Percentiles rank a stretch among this genome's conserved stretches.
These are phyloP conservation scores for Zea luxurians DNA, from an alignment of 176 grass and related monocot species.

Conservation along the genomic window DNA sequence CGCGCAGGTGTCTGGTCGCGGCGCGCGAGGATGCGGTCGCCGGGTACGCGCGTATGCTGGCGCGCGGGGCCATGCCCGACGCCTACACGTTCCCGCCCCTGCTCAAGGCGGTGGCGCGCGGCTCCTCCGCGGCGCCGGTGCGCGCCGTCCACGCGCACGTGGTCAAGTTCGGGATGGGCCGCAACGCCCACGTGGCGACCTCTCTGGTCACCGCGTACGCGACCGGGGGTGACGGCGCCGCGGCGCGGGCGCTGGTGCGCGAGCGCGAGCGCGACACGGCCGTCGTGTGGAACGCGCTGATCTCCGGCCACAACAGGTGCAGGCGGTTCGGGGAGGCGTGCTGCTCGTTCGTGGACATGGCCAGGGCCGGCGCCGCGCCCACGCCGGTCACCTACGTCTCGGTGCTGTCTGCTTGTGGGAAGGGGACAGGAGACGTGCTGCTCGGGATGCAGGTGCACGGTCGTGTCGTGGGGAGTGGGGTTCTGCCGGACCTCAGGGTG, in stretches of 20 bases:
- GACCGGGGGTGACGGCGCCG: conserved; percentile 40
- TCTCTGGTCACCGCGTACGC: conserved; percentile 62
- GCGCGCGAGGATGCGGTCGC: conserved; percentile 38
- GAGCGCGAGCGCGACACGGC: not conserved
- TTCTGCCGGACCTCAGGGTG: conserved; percentile 57
- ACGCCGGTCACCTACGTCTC: conserved; percentile 56
- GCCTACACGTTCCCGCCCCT: conserved; percentile 71
- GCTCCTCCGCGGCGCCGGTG: not conserved
- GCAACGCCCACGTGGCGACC: conserved; percentile 44
- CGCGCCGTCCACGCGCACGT: conserved; percentile 62
- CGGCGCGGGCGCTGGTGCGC: conserved; percentile 51
- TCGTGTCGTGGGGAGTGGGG: conserved; percentile 18
- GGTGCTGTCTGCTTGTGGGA: conserved; percentile 63
- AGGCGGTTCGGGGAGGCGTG: conserved; percentile 43
- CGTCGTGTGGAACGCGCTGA: conserved; percentile 68
- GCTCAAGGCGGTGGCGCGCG: conserved; percentile 56
- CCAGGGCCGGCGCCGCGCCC: conserved; percentile 28
- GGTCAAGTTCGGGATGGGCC: conserved; percentile 59
- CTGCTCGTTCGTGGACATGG: conserved; percentile 59
- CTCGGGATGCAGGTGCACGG: conserved; percentile 66
- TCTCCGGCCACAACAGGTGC: conserved; percentile 51
- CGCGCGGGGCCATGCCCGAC: conserved; percentile 50
- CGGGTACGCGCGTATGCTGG: conserved; percentile 56
- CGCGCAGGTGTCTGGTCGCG: conserved; percentile 14
- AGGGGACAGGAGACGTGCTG: conserved; percentile 41